Evolutionary conservation across 805 yeast genomes (phyloP), one percentile per base, ranked within the genome.

Genomic region (Cyberlindnera xylosilytica): DNA sequence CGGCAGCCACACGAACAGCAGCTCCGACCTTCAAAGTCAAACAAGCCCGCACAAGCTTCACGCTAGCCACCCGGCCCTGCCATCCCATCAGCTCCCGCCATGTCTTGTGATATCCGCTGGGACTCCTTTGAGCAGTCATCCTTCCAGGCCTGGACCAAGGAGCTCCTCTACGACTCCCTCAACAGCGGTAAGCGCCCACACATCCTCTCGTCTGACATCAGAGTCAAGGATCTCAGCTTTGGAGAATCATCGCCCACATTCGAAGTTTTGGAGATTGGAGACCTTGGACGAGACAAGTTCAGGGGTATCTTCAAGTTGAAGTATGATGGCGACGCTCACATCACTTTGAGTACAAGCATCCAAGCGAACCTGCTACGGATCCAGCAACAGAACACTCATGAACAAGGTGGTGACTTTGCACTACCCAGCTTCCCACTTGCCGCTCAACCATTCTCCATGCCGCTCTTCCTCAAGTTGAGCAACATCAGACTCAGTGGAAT

Each of bases 41-140:
- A 22, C 24, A 22, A 22, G n/a, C 24, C 24, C 7, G 24, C 24
- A 22, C 24, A 22, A 22, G 24, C 24, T 22, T 22, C 7, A 22
- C 10, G 24, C 24, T 22, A 22, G 24, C 24, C 24, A 22, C 10
- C 24, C 10, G 10, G 24, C 24, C 24, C 7, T 8, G n/a, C n/a
- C n/a, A n/a, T n/a, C n/a, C n/a, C n/a, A n/a, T n/a, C n/a, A n/a
- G n/a, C n/a, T n/a, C n/a, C 24, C 24, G 27, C 20, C 34, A 86
- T 86, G 95, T 83, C 93, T 7, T 85, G 87, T 56, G 76, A 81
- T 47, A 81, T 86, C 49, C 78, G 82, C 62, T 87, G 95, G 95
- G 73, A 76, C 47, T 72, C 86, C 8, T 70, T 87, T 31, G 87
- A 86, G 50, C 73, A 80, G 44, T 81, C 79, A 38, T 72, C 81